These are phyloP conservation scores for Arthroderma sp. DNA, from an alignment of 2,329 filamentous ascomycete species.

Conservation along the genomic window DNA sequence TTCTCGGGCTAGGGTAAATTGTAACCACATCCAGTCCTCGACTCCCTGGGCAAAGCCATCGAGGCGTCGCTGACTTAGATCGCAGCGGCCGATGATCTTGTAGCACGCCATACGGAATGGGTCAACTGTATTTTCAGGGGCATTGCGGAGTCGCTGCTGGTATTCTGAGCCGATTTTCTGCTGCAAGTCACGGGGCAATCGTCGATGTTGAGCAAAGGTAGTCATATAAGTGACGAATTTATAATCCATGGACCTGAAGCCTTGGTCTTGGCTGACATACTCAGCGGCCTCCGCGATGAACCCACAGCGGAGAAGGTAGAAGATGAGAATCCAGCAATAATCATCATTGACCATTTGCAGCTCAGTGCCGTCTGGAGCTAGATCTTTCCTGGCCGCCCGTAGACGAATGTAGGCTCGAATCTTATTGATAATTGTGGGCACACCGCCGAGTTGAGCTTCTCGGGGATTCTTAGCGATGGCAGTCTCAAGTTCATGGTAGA, in stretches of 20 bases:
- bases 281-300: constrained; percentile 70
- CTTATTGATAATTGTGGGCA: constrained; percentile 78
- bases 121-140: constrained; percentile 75
- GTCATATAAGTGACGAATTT: constrained; percentile 81
- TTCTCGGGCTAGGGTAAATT: constrained; percentile 50
- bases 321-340: constrained; percentile 87
- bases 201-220: constrained; percentile 66
- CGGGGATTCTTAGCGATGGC: constrained; percentile 70
- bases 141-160: constrained; percentile 68
- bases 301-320: constrained; percentile 77
- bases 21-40: constrained; percentile 56
- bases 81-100: constrained; percentile 80
- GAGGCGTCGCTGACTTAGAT: constrained; percentile 43
- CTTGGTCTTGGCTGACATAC: constrained; percentile 68
- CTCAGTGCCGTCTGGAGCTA: constrained; percentile 67
- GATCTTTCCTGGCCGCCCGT: constrained; percentile 63
- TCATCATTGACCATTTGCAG: constrained; percentile 69
- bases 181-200: constrained; percentile 65
- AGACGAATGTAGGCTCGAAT: constrained; percentile 85
- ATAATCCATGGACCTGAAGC: constrained; percentile 81
- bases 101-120: constrained; percentile 96
- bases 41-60: constrained; percentile 46
- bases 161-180: constrained; percentile 85
- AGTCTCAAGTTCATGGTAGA: constrained; percentile 62
- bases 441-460: constrained; percentile 78